These are phyloP conservation scores for Beauveria sp. DNA, from an alignment of 2,329 filamentous ascomycete genomes.

Conservation along the genomic window DNA sequence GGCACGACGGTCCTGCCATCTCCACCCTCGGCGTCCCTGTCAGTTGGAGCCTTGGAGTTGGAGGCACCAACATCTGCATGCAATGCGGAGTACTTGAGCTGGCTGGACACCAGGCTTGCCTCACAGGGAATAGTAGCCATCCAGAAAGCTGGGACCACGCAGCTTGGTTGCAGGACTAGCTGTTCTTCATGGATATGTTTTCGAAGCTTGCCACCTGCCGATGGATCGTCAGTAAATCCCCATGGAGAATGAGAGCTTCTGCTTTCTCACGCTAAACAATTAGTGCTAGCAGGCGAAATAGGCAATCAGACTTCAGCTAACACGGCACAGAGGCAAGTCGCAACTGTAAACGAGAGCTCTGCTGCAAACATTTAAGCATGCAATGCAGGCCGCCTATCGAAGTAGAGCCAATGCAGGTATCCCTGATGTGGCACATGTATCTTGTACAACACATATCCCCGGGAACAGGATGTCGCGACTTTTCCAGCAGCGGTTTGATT, in stretches of 20 bases:
- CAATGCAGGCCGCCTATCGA: neutral
- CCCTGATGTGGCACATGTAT: neutral
- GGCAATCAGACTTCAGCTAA: neutral
- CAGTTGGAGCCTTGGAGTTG: neutral
- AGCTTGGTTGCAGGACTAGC: conserved; percentile 1
- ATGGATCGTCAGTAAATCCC: neutral
- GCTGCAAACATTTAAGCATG: neutral
- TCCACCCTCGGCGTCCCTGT: neutral
- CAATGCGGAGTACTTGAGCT: conserved; percentile 4
- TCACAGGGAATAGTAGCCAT: neutral
- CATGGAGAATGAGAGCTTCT: neutral
- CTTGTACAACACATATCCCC: neutral
- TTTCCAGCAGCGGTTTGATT: neutral
- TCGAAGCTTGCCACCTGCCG: neutral
- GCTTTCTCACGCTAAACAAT: neutral
- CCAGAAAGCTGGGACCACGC: neutral
- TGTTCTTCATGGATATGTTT: neutral
- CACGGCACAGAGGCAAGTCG: neutral
- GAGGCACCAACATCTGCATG: conserved; percentile 4
- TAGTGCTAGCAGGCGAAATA: neutral
- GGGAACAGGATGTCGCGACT: neutral
- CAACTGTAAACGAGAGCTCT: neutral
- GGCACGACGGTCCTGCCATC: neutral
- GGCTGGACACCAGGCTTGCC: neutral
- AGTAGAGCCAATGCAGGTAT: neutral